These are phyloP conservation scores for Trifolium pratense DNA, from an alignment of 306 rosid genomes.

Conservation along the genomic window DNA sequence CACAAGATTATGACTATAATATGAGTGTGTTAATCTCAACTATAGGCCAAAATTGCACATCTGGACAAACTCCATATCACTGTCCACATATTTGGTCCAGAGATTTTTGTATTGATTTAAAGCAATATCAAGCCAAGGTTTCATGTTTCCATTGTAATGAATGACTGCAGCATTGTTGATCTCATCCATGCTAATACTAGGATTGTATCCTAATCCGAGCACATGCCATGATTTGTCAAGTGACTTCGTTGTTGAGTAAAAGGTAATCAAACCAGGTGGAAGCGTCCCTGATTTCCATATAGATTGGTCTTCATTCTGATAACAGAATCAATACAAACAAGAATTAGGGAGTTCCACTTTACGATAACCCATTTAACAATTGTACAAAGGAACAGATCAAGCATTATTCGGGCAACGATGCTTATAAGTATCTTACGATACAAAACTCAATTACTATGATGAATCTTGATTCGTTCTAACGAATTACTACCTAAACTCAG, in stretches of 20 bases:
- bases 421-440: too few relatives aligned
- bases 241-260: slow-evolving; percentile 86
- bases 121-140: slow-evolving; percentile 99
- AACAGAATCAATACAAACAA: slow-evolving; percentile 42
- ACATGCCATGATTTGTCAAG: slow-evolving; percentile 99
- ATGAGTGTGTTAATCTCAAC: slow-evolving; percentile 41
- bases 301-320: slow-evolving; percentile 75
- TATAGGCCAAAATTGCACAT: slow-evolving; percentile 99
- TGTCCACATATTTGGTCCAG: slow-evolving; percentile 96
- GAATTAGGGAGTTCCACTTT: too few relatives aligned
- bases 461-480: too few relatives aligned
- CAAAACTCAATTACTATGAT: too few relatives aligned
- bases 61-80: slow-evolving; percentile 96
- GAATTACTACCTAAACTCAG: too few relatives aligned
- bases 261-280: slow-evolving; percentile 87
- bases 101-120: slow-evolving; percentile 93
- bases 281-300: slow-evolving; percentile 77
- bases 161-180: slow-evolving; percentile 94
- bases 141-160: slow-evolving; percentile 97
- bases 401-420: too few relatives aligned
- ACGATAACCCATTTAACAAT: too few relatives aligned
- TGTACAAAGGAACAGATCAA: too few relatives aligned
- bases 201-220: slow-evolving; percentile 97
- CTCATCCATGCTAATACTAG: slow-evolving; percentile 95
- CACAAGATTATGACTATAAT: slow-evolving; percentile 48